These are phyloP conservation scores for Phytophthora cactorum DNA, from an alignment of 352 stramenopile species.

Conservation along the genomic window DNA sequence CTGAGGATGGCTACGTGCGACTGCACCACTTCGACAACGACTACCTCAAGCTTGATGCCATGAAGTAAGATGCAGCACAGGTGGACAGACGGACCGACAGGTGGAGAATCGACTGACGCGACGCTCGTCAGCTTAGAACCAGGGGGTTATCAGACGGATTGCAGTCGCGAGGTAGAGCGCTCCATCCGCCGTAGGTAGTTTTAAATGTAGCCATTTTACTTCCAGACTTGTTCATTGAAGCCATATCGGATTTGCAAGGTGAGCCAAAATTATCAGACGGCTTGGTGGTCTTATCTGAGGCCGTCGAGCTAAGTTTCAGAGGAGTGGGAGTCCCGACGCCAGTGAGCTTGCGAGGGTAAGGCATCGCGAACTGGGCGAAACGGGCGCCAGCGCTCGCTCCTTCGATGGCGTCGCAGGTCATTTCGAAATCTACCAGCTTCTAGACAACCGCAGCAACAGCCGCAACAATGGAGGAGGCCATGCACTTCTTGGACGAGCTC, in stretches of 20 bases:
- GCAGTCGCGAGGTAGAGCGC: slow-evolving; percentile 24
- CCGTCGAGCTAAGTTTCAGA: neutral
- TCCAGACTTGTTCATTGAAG: slow-evolving; percentile 16
- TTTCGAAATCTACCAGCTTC: slow-evolving; percentile 26
- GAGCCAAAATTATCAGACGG: slow-evolving; percentile 31
- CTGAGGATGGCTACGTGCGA: slow-evolving; percentile 98
- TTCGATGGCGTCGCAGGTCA: neutral
- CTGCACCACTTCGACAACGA: slow-evolving; percentile 98
- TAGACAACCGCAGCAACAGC: slow-evolving; percentile 9
- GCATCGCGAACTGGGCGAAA: slow-evolving; percentile 16
- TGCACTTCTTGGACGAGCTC: slow-evolving; percentile 58
- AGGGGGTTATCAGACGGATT: too few relatives aligned
- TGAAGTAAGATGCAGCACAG: slow-evolving; percentile 22
- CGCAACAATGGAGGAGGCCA: slow-evolving; percentile 41
- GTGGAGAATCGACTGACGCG: slow-evolving; percentile 9
- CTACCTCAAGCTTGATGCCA: slow-evolving; percentile 90
- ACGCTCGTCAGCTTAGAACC: neutral
- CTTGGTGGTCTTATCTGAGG: slow-evolving; percentile 17
- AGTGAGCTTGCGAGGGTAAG: slow-evolving; percentile 3
- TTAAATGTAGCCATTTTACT: slow-evolving; percentile 41
- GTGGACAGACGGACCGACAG: slow-evolving; percentile 4
- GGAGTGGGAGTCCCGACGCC: neutral
- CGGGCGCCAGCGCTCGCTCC: neutral
- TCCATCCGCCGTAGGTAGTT: slow-evolving; percentile 37
- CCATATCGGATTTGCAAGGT: slow-evolving; percentile 33